Evolutionary conservation across 108 stramenopile species (phyloP).

Genomic region (Tribonema minus): DNA sequence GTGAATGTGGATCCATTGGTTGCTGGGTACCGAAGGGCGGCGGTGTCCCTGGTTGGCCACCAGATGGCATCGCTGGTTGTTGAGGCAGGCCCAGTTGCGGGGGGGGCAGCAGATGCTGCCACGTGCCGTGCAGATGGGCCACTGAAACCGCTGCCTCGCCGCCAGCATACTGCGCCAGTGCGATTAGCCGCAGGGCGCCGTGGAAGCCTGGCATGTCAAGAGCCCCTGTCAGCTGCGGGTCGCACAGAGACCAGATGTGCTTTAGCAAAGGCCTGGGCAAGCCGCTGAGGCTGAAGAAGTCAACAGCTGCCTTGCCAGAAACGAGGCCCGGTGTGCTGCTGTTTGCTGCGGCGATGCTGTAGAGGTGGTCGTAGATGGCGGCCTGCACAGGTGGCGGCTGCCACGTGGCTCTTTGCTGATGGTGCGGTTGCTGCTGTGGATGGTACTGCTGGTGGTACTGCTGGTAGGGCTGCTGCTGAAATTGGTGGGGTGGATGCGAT

Average conservation of each 20-base stretch:
- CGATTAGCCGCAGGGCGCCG: conserved; percentile 33
- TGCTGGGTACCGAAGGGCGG: too few relatives aligned
- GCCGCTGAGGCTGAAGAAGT: conserved; percentile 32
- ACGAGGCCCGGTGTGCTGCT: conserved; percentile 12
- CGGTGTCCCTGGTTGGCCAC: too few relatives aligned
- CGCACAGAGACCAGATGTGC: conserved; percentile 40
- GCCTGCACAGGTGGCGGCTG: conserved; percentile 13
- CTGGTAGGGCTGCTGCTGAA: not conserved
- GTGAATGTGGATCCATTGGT: too few relatives aligned
- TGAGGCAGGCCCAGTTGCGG: too few relatives aligned
- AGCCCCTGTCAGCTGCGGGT: conserved; percentile 21
- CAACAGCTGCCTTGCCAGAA: conserved; percentile 33
- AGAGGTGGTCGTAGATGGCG: conserved; percentile 4
- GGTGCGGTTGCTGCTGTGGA: not conserved
- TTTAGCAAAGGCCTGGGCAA: conserved; percentile 29
- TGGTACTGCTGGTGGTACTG: not conserved
- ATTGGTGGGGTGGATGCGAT: not conserved
- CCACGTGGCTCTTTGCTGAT: conserved; percentile 1
- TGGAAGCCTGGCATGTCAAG: conserved; percentile 20
- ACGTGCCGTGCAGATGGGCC: too few relatives aligned
- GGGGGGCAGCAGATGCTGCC: too few relatives aligned
- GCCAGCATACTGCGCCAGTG: conserved; percentile 7
- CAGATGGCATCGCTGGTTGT: too few relatives aligned
- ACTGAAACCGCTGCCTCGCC: too few relatives aligned
- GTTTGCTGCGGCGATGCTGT: not conserved